Conservation (phyloP, 177 flowering plant species). For the Vitis hybrid region DNA sequence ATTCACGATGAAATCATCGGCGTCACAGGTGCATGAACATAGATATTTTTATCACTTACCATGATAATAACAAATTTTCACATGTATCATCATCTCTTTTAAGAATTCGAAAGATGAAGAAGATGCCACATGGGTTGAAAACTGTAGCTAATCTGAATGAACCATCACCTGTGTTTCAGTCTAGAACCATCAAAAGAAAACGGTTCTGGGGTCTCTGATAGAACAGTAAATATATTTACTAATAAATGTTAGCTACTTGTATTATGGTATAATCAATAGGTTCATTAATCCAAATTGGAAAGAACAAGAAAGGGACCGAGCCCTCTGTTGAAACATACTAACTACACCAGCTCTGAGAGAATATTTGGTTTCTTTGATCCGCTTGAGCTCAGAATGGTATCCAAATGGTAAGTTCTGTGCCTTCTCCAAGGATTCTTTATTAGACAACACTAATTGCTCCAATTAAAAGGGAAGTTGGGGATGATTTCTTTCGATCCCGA, state of each 20-base stretch:
- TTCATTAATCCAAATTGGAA: background rate
- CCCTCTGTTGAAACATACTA: background rate
- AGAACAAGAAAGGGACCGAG: background rate
- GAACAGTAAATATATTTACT: background rate
- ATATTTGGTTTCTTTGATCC: background rate
- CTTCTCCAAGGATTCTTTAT: background rate
- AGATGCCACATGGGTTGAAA: too few relatives aligned
- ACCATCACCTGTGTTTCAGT: too few relatives aligned
- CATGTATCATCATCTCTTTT: too few relatives aligned
- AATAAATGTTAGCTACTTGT: background rate
- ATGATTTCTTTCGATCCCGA: slow-evolving; percentile 25
- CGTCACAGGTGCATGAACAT: too few relatives aligned
- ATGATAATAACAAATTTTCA: too few relatives aligned
- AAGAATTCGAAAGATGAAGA: too few relatives aligned
- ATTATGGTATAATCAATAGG: background rate
- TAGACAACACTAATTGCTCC: slow-evolving; percentile 49
- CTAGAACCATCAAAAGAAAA: too few relatives aligned
- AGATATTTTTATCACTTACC: too few relatives aligned
- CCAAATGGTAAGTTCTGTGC: background rate
- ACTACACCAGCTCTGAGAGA: background rate
- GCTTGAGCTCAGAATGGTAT: background rate
- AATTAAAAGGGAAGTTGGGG: slow-evolving; percentile 25
- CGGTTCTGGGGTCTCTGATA: too few relatives aligned
- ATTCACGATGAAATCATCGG: background rate
- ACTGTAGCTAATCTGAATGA: too few relatives aligned